Evolutionary conservation across 805 yeast genomes (phyloP), one percentile per base, ranked within the genome.

Genomic region (Starmerella scarabaei): DNA sequence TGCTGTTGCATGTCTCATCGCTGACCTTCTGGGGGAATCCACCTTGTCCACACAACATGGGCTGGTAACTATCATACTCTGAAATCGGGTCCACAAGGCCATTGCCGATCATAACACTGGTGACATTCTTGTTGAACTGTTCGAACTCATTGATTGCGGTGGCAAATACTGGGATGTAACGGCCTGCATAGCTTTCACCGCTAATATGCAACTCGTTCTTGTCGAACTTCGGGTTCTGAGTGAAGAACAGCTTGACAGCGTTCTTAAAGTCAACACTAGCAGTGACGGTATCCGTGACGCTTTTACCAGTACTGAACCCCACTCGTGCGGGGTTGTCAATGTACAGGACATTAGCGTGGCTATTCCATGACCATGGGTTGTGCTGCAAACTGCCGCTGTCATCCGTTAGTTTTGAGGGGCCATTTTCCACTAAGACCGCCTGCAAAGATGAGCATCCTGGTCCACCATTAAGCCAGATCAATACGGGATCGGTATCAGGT

Each of bases 371-470:
- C 62, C 73, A 66, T 17, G 91, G 88, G 62, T 88, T 88, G 59
- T 62, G 66, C 23, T 71, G 69, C n/a, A 93, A 85, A 52, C 74
- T 71, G 15, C 24, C 29, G 50, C 80, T 60, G 29, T 74, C 69
- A 31, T 71, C 59, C 37, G 75, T 69, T 43, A 88, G 74, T 12
- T 77, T 68, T 0, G 94, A 72, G 4, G 96, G 94, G 20, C 97
- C 97, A 55, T 85, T 69, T 60, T 88, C 97, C 55, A 86, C 84
- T 53, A 88, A 74, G 42, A 86, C 65, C 7, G 96, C 96, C 26
- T 93, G 82, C 56, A 84, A 63, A 1, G 94, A 82, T 0, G 94
- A 82, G 58, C 96, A 86, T 11, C 96, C 96, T 28, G 96, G 96
- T 4, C 96, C 95, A 49, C 96, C 96, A 57, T 86, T 86, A 52